Evolutionary conservation across 768 basidiomycete species (phyloP).

Genomic region (Lentinus tigrinus): DNA sequence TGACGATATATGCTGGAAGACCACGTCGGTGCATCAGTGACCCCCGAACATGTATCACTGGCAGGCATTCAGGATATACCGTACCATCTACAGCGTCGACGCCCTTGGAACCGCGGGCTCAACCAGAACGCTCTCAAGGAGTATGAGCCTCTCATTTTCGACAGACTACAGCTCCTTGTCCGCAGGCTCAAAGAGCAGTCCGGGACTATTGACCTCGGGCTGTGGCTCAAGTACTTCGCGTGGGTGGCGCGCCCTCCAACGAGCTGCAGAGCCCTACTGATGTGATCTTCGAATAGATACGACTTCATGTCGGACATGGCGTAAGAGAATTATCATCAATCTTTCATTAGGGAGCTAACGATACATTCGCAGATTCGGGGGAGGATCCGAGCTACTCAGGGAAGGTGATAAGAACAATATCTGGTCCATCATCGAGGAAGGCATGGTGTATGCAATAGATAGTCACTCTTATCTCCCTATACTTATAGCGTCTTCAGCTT

Average conservation of each 20-base stretch:
- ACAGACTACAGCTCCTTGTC: conserved; percentile 40
- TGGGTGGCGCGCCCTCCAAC: conserved; percentile 21
- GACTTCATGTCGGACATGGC: conserved; percentile 45
- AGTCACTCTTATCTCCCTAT: too few species aligned
- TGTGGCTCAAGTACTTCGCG: conserved; percentile 42
- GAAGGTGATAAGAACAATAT: conserved; percentile 44
- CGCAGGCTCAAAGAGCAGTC: conserved; percentile 29
- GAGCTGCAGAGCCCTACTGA: background rate
- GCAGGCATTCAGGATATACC: conserved; percentile 12
- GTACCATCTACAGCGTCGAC: conserved; percentile 45
- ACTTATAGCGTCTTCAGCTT: background rate
- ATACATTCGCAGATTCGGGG: conserved; percentile 29
- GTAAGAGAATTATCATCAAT: conserved; percentile 14
- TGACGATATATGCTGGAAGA: background rate
- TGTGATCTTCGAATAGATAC: conserved; percentile 27
- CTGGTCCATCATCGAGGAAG: conserved; percentile 33
- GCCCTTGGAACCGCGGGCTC: conserved; percentile 50
- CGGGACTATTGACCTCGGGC: conserved; percentile 29
- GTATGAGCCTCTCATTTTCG: conserved; percentile 41
- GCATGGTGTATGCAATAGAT: background rate
- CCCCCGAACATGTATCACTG: background rate
- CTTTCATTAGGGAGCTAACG: too few species aligned
- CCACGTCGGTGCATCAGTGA: background rate
- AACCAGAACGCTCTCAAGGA: conserved; percentile 44
- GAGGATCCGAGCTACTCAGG: conserved; percentile 34